Evolutionary conservation across 1,284 basidiomycete species (phyloP), one percentile per base, ranked within the genome.

Genomic region (Trametes sp.): DNA sequence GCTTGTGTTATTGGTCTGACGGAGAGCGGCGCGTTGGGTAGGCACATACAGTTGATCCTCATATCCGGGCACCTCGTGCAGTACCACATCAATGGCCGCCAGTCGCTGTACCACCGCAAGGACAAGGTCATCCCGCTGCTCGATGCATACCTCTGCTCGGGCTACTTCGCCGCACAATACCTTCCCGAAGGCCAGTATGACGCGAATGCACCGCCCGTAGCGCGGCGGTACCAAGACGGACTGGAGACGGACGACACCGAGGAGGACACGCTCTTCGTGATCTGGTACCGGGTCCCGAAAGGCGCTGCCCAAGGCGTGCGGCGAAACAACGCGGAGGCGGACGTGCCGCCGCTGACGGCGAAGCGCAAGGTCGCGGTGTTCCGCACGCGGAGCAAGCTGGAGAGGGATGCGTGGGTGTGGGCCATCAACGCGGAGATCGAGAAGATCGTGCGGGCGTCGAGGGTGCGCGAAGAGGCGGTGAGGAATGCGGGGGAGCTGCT

Each of bases 321-420:
- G 13, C 53, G 70, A 54, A 64, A 64, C 53, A 46, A 49, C 38
- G 57, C 33, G 13, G 50, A 28, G 16, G 67, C 62, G 19, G 66
- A 64, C 24, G 64, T 85, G 5, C 92, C 90, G 7, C 70, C 81
- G 24, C 75, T 94, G 49, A 84, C 84, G 13, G 80, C 83, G 50
- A 89, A 89, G 72, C 80, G 87, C 63, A 89, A 89, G 72, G 70
- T 87, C 62, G 73, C 85, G 23, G 83, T 94, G 5, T 90, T 92
- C 70, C 85, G 88, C 61, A 89, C 92, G 51, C 81, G 94, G 72
- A 93, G 87, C 74, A 87, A 86, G 73, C 77, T 95, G 48, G 94
- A 96, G 75, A 80, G 94, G 29, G 94, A 96, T 74, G 82, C 89
- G 26, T 96, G 94, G 94, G 93, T 93, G 71, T 94, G 91, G 87